phyloP scores from a whole-genome alignment of 371 early-diverging fungal genomes.

The Neoconidiobolus thromboides region DNA sequence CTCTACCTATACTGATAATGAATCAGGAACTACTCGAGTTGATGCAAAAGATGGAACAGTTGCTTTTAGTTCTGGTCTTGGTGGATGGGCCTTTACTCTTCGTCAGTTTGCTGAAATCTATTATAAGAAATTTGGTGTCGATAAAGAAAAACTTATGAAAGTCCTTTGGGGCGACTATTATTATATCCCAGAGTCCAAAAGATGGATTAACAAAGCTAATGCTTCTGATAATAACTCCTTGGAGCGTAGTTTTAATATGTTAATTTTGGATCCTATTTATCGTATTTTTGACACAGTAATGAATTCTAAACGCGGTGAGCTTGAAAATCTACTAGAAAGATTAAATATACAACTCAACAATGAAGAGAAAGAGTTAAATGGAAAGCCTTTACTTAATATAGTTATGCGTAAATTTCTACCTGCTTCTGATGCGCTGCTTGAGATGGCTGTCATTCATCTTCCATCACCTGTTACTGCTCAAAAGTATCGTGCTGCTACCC shows the following conservation, averaged over 20 bases:
- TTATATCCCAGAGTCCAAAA: conserved; percentile 93
- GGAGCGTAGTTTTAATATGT: conserved; percentile 96
- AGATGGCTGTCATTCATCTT: conserved; percentile 97
- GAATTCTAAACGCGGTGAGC: conserved; percentile 42
- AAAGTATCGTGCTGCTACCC: conserved; percentile 76
- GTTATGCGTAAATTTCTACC: conserved; percentile 99
- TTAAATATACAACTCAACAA: too few relatives aligned
- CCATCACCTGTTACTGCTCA: conserved; percentile 95
- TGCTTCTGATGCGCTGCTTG: conserved; percentile 94
- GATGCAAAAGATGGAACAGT: conserved; percentile 92
- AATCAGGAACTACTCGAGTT: conserved; percentile 73
- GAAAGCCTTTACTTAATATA: conserved; percentile 90
- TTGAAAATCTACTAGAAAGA: conserved; percentile 24
- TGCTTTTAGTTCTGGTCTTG: conserved; percentile 98
- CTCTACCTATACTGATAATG: conserved; percentile 70
- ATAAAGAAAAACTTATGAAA: conserved; percentile 85
- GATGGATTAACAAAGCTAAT: conserved; percentile 65
- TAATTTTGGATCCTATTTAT: conserved; percentile 97
- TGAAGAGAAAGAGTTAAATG: conserved; percentile 59
- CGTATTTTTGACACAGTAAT: conserved; percentile 73
- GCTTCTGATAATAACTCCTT: conserved; percentile 63
- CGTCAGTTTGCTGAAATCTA: conserved; percentile 95
- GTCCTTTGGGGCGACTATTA: conserved; percentile 94
- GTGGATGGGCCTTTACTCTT: conserved; percentile 99
- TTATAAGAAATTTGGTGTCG: conserved; percentile 93